phyloP scores from a whole-genome alignment of 2,329 filamentous ascomycete species.

The Aspergillus phoenicis region DNA sequence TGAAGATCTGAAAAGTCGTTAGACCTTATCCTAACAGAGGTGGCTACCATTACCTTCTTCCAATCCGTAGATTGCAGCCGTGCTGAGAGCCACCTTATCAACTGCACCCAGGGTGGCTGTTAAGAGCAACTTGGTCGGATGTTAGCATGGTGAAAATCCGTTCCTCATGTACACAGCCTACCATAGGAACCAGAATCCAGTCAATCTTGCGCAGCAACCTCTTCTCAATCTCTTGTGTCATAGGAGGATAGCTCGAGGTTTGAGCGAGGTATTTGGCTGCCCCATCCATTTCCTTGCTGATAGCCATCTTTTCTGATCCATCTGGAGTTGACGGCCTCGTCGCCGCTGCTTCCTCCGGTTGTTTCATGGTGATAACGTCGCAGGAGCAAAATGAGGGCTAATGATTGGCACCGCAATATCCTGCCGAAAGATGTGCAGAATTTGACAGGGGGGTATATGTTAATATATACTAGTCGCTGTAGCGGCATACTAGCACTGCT shows the following conservation, averaged over 20 bases:
- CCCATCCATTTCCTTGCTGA: constrained; percentile 24
- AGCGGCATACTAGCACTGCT: too few relatives aligned
- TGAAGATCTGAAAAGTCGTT: constrained; percentile 42
- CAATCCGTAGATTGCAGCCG: constrained; percentile 58
- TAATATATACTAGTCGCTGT: too few relatives aligned
- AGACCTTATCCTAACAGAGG: background rate
- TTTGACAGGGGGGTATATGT: too few relatives aligned
- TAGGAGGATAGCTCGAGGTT: constrained; percentile 19
- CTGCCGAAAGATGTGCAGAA: too few relatives aligned
- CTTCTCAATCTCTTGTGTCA: constrained; percentile 29
- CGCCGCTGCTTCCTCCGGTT: background rate
- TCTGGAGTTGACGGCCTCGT: too few relatives aligned
- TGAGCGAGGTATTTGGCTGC: constrained; percentile 31
- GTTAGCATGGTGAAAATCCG: background rate
- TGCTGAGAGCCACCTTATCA: constrained; percentile 34
- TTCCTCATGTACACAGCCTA: constrained; percentile 39
- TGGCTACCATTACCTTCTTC: constrained; percentile 12
- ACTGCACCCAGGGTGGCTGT: constrained; percentile 33
- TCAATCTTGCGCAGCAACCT: constrained; percentile 57
- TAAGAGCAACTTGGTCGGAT: constrained; percentile 24
- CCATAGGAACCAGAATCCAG: constrained; percentile 56
- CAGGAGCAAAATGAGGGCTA: too few relatives aligned
- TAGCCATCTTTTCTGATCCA: background rate
- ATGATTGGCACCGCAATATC: too few relatives aligned
- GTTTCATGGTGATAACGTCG: background rate